Conservation (phyloP, 2,329 filamentous ascomycete species). For the Beauveria brongniartii region DNA sequence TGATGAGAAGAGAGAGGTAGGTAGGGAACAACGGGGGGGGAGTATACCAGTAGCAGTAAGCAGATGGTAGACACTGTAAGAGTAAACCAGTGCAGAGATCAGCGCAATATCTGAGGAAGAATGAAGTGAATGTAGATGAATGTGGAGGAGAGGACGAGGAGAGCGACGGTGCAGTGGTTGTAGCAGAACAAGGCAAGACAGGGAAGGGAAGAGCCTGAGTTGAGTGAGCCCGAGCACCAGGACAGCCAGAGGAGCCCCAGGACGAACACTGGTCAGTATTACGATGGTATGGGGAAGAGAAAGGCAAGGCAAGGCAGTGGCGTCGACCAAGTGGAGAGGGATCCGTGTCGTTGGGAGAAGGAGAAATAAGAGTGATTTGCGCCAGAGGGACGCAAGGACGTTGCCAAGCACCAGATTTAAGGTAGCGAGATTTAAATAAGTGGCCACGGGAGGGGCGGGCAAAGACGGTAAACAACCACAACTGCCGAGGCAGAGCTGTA, state of each 20-base stretch:
- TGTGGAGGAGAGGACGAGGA: background rate
- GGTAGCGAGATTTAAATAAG: conserved; percentile 12
- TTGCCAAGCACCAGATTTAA: conserved; percentile 11
- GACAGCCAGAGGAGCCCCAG: background rate
- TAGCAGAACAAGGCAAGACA: background rate
- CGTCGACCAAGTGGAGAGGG: conserved; percentile 5
- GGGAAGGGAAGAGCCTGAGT: background rate
- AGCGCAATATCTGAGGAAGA: background rate
- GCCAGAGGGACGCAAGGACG: conserved; percentile 2
- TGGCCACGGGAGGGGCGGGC: conserved; percentile 7
- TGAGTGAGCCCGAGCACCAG: background rate
- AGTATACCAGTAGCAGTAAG: background rate
- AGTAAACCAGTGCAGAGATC: conserved; percentile 7
- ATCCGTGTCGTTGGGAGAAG: conserved; percentile 2
- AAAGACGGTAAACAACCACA: conserved; percentile 3
- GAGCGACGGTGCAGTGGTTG: background rate
- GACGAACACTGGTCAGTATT: background rate
- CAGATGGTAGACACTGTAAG: background rate
- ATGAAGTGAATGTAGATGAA: background rate
- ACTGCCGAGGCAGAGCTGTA: conserved; percentile 5
- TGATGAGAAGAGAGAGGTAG: background rate
- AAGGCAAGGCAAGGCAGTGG: background rate
- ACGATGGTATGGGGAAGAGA: background rate
- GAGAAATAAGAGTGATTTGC: conserved; percentile 4
- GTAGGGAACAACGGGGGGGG: background rate